Conservation (phyloP, 768 basidiomycete genomes). For the Hirschioporus abietinus region DNA sequence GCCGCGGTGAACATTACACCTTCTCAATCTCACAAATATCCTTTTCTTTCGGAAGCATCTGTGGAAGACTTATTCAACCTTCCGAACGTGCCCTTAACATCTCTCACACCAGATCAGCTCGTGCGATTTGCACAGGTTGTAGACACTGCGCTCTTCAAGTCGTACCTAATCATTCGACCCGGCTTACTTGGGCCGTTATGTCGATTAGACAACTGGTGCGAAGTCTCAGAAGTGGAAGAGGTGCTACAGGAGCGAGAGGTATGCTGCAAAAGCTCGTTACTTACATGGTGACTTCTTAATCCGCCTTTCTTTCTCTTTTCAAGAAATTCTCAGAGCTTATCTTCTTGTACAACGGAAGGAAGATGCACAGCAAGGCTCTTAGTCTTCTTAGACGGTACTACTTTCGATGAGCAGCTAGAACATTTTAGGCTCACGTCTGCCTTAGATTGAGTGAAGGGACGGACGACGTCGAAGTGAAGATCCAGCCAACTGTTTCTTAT, state of each 20-base stretch:
- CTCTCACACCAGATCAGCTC: slow-evolving; percentile 78
- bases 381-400: slow-evolving; percentile 65
- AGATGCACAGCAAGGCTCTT: slow-evolving; percentile 90
- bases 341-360: slow-evolving; percentile 89
- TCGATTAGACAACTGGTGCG: slow-evolving; percentile 94
- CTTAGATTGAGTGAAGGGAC: slow-evolving; percentile 74
- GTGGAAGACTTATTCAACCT: slow-evolving; percentile 71
- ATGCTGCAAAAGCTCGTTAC: slow-evolving; percentile 17
- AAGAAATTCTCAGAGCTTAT: slow-evolving; percentile 91
- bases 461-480: slow-evolving; percentile 69
- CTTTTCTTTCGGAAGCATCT: slow-evolving; percentile 67
- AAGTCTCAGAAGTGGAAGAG: slow-evolving; percentile 90
- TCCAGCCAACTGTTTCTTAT: slow-evolving; percentile 81
- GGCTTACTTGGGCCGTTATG: slow-evolving; percentile 81
- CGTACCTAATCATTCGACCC: slow-evolving; percentile 79
- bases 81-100: slow-evolving; percentile 67
- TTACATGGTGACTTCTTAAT: slow-evolving; percentile 3
- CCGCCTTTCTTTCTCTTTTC: slow-evolving; percentile 2
- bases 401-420: slow-evolving; percentile 33
- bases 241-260: slow-evolving; percentile 77
- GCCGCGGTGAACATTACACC: slow-evolving; percentile 63
- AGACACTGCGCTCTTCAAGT: slow-evolving; percentile 92
- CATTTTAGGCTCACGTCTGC: background rate
- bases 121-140: slow-evolving; percentile 89
- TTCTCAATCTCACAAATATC: slow-evolving; percentile 59